Evolutionary conservation across 768 basidiomycete species (phyloP).

Genomic region (Suillus ampliporus): DNA sequence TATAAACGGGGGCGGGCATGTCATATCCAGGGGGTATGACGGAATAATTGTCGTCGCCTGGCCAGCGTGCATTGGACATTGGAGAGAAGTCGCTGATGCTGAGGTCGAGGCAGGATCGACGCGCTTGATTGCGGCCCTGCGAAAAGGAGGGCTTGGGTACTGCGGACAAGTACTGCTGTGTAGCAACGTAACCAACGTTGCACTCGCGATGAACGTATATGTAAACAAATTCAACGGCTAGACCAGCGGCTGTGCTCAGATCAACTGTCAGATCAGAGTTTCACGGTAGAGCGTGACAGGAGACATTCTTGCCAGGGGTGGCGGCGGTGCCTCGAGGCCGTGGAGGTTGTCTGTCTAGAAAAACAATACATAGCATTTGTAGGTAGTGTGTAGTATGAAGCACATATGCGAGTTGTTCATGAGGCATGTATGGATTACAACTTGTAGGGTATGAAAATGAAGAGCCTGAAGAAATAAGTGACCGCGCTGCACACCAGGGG

Average conservation of each 20-base stretch:
- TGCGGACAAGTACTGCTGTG: too few species aligned
- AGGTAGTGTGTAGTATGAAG: slow-evolving; percentile 1
- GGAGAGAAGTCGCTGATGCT: slow-evolving; percentile 35
- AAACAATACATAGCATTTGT: slow-evolving; percentile 1
- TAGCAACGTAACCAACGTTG: too few species aligned
- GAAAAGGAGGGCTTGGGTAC: slow-evolving; percentile 66
- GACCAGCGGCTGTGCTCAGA: not conserved
- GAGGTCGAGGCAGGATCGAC: slow-evolving; percentile 34
- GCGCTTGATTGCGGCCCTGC: slow-evolving; percentile 51
- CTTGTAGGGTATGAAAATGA: slow-evolving; percentile 1
- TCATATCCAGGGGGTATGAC: slow-evolving; percentile 30
- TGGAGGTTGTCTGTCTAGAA: not conserved
- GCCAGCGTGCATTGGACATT: slow-evolving; percentile 17
- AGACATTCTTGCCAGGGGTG: not conserved
- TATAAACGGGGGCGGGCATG: slow-evolving; percentile 17
- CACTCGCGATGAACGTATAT: too few species aligned
- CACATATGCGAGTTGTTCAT: not conserved
- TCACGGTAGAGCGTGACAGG: not conserved
- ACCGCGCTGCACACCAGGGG: not conserved
- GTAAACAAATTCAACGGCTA: too few species aligned
- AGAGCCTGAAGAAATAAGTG: not conserved
- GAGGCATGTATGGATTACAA: not conserved
- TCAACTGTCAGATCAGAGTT: not conserved
- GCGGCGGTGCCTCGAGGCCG: too few species aligned
- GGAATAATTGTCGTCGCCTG: slow-evolving; percentile 18